Base-by-base conservation (phyloP, 768 basidiomycete species). In the Gymnopilus dilepis region DNA sequence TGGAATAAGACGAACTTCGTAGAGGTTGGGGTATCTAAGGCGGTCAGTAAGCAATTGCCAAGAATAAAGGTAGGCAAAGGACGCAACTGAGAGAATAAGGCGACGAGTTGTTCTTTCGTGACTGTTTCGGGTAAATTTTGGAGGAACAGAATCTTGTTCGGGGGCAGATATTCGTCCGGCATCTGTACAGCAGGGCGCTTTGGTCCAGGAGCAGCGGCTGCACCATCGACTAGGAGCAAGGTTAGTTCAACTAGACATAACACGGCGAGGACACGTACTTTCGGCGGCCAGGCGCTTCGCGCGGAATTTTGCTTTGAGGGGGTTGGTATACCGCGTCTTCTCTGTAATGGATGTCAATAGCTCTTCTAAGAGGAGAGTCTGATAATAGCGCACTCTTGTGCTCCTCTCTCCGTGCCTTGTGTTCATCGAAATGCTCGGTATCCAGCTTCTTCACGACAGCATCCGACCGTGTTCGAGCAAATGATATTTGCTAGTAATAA, bases 121-220 rank as follows among this genome's bases (percentile, higher is more conserved):
- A 95, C 95, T 41, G 77, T 90, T 72, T 97, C 95, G 19, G 96
- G 95, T 22, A 99, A 82, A 73, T 98, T 98, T 77, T 99, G 97
- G 65, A 99, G 74, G 85, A 99, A 99, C 54, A 99, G 84, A 76
- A 99, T 97, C 75, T 96, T 95, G 90, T 99, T 99, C 38, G 97
- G 97, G 1, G 97, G 97, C 6, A 99, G 86, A 75, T 98, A 99
- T 75, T 99, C 97, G 89, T 99, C 97, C 40, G 97, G 96, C 95
- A 99, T 97, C 74, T 96, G 94, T 62, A 97, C 91, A 66, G 88
- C 87, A 22, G 92, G 92, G 42, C 92, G 85, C 76, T 88, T 93
- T 19, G 91, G 76, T 30, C 84, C 86, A 9, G 92, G 86, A 5
- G 80, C 77, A 6, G 90, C 81, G 3, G 86, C 78, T 26, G 82